Conservation (phyloP, 2,329 filamentous ascomycete genomes). For the Cladosporium oxysporum region DNA sequence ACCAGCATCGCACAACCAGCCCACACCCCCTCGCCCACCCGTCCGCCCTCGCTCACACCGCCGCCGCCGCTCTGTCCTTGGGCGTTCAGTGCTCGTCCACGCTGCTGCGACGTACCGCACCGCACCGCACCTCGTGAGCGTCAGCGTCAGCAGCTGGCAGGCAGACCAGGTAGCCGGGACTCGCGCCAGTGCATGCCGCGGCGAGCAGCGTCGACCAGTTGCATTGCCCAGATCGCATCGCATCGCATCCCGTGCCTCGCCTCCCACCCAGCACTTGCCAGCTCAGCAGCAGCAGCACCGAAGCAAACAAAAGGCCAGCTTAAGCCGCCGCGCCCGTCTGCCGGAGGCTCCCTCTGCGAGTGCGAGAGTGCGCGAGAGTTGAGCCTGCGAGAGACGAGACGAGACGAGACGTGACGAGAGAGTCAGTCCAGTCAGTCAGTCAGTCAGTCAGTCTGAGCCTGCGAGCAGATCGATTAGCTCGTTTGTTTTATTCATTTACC, state of each 20-base stretch:
- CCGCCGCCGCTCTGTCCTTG: constrained; percentile 6
- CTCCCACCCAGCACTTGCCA: constrained; percentile 4
- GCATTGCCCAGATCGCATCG: constrained; percentile 8
- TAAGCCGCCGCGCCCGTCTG: constrained; percentile 14
- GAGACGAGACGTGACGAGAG: not conserved
- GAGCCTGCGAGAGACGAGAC: not conserved
- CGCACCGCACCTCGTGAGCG: constrained; percentile 19
- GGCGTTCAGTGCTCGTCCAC: constrained; percentile 4
- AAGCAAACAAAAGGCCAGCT: constrained; percentile 20
- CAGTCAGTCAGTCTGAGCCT: not conserved
- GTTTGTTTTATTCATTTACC: not conserved
- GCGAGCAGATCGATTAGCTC: not conserved
- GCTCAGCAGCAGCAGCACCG: constrained; percentile 9
- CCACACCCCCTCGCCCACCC: constrained; percentile 2
- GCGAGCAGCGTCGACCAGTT: constrained; percentile 11
- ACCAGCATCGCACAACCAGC: constrained; percentile 9
- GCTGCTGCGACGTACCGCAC: constrained; percentile 14
- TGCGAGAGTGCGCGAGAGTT: not conserved
- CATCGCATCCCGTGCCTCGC: constrained; percentile 10
- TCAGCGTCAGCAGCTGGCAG: constrained; percentile 17
- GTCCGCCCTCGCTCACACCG: constrained; percentile 9
- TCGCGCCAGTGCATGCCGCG: constrained; percentile 18
- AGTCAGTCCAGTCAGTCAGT: not conserved
- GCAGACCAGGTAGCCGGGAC: constrained; percentile 21
- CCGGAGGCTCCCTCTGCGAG: not conserved